Base-by-base conservation (phyloP, 139 green algal genomes). In the Marvania coccoides region DNA sequence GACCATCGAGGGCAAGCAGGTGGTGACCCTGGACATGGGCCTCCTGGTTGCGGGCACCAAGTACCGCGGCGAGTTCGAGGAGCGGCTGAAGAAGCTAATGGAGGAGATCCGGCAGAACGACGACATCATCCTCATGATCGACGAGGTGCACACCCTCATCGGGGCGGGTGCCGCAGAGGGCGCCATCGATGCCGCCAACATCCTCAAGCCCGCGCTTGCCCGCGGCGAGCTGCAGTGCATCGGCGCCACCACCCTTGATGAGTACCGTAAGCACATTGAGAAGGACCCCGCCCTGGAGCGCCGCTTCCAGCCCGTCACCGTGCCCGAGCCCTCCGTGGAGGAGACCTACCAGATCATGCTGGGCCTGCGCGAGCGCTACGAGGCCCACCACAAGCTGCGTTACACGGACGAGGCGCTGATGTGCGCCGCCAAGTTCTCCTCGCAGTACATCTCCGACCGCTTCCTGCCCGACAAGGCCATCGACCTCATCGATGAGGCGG, bases 241-340 rank as follows among this genome's bases (percentile, higher is more conserved):
- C 61, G 94, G 94, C 46, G 94, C 94, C 64, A 99, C 94, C 68
- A 99, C 94, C 1, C 81, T 99, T 57, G 94, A 98, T 64, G 94
- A 99, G 84, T 98, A 99, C 86, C 84, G 94, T 57, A 99, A 99
- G 89, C 94, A 99, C 85, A 98, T 99, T 74, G 94, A 99, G 86
- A 98, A 98, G 86, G 94, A 99, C 77, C 91, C 94, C 4, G 94
- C 94, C 0, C 81, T 99, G 51, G 94, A 99, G 81, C 88, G 91
- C 47, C 85, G 88, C 55, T 95, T 93, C 78, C 87, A 94, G 85
- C 88, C 88, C 1, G 89, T 95, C 61, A 63, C 75, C 30, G 91
- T 97, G 39, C 91, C 91, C 1, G 94, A 99, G 85, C 94, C 94
- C 12, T 82, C 81, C 4, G 87, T 99, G n/a, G 94, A 97, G 5